phyloP scores from a whole-genome alignment of 2,329 filamentous ascomycete genomes.

The Magnaporthiopsis rhizophila region DNA sequence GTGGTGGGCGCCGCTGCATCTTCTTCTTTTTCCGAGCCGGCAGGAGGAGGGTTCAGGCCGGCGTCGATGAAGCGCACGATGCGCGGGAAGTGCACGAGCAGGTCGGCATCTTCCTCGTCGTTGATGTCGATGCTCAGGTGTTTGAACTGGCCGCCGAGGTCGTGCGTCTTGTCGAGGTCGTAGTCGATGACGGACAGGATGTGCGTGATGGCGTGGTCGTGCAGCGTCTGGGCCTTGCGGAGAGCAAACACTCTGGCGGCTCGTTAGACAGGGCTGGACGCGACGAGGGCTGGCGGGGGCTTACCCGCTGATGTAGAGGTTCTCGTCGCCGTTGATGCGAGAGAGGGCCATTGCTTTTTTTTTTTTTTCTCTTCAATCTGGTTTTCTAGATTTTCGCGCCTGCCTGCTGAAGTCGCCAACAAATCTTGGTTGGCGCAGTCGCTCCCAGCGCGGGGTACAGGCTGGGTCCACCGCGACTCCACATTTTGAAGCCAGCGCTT shows the following conservation, averaged over 20 bases:
- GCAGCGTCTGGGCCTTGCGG: conserved; percentile 60
- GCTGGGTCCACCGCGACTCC: too few relatives aligned
- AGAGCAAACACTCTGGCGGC: conserved; percentile 66
- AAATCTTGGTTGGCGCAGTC: neutral
- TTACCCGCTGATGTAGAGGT: conserved; percentile 75
- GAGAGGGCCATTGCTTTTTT: conserved; percentile 48
- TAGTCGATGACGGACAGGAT: conserved; percentile 68
- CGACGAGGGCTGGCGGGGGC: conserved; percentile 20
- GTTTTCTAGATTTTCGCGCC: neutral
- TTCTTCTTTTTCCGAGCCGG: too few relatives aligned
- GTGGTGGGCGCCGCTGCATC: neutral
- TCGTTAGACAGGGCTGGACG: neutral
- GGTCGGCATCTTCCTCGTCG: conserved; percentile 82
- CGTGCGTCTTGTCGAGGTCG: conserved; percentile 31
- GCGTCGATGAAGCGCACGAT: conserved; percentile 78
- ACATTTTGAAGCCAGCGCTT: neutral
- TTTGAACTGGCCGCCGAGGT: conserved; percentile 43
- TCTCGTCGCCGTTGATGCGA: conserved; percentile 58
- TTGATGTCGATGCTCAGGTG: conserved; percentile 80
- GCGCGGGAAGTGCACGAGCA: conserved; percentile 70
- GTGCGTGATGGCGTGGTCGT: conserved; percentile 74
- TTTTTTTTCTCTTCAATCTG: neutral
- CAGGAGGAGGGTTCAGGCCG: conserved; percentile 42
- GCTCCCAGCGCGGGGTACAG: neutral
- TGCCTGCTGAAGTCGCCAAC: neutral